Conservation (phyloP, 768 basidiomycete genomes). For the Lanmaoa rubissima region DNA sequence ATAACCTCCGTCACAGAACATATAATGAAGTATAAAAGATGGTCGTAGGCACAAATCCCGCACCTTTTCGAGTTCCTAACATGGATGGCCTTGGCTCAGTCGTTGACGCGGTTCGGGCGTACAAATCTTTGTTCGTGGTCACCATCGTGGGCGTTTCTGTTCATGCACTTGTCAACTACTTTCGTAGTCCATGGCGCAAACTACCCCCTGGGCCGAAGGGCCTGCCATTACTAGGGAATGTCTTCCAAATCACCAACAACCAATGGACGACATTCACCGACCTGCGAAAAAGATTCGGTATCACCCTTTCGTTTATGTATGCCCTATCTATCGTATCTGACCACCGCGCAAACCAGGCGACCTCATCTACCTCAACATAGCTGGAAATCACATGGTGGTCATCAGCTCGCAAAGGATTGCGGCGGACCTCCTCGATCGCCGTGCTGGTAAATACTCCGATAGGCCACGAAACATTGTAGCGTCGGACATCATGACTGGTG, state of each 20-base stretch:
- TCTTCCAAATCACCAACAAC: neutral
- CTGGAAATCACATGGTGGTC: constrained; percentile 25
- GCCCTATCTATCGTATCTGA: neutral
- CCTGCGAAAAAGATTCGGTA: constrained; percentile 4
- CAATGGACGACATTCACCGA: constrained; percentile 1
- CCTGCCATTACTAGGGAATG: constrained; percentile 4
- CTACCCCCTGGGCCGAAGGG: constrained; percentile 5
- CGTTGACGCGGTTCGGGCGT: neutral
- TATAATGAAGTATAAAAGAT: neutral
- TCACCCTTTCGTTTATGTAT: neutral
- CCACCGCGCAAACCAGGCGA: neutral
- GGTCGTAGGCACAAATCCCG: no score
- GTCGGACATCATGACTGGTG: constrained; percentile 32
- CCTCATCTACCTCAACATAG: constrained; percentile 10
- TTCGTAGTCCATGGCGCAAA: constrained; percentile 3
- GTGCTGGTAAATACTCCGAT: constrained; percentile 32
- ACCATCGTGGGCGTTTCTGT: neutral
- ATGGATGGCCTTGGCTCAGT: neutral
- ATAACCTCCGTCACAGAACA: no score
- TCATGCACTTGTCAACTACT: constrained; percentile 1
- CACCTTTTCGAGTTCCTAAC: neutral
- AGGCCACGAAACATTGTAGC: constrained; percentile 33
- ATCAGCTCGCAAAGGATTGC: constrained; percentile 33
- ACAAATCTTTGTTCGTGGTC: neutral
- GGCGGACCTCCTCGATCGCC: constrained; percentile 39